phyloP scores from a whole-genome alignment of 2,329 filamentous ascomycete genomes.

The Penicillium hordei region DNA sequence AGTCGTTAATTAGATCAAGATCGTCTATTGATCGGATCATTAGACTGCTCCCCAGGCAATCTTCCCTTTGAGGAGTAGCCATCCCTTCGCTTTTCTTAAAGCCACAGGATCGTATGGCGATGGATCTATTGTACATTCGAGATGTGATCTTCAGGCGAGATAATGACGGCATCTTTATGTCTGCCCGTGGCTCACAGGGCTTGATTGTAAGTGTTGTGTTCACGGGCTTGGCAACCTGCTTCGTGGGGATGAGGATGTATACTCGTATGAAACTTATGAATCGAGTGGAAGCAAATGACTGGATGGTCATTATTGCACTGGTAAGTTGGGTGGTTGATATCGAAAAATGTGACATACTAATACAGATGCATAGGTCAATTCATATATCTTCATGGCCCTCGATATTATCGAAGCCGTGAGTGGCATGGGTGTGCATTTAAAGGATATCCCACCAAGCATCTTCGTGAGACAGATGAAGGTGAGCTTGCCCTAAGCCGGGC shows the following conservation, averaged over 20 bases:
- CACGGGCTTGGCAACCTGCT: slow-evolving; percentile 30
- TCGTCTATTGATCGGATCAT: neutral
- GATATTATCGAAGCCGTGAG: slow-evolving; percentile 35
- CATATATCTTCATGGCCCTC: slow-evolving; percentile 38
- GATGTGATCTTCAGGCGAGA: slow-evolving; percentile 20
- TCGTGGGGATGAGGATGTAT: slow-evolving; percentile 35
- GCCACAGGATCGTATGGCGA: neutral
- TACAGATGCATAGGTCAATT: slow-evolving; percentile 26
- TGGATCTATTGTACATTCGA: slow-evolving; percentile 21
- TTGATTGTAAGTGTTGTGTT: slow-evolving; percentile 35
- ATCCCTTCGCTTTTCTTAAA: neutral
- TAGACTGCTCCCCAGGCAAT: neutral
- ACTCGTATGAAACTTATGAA: slow-evolving; percentile 34
- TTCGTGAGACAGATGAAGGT: slow-evolving; percentile 38
- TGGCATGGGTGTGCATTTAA: slow-evolving; percentile 38
- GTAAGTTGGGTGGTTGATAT: slow-evolving; percentile 18
- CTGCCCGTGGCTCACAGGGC: slow-evolving; percentile 27
- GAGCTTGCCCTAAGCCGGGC: neutral
- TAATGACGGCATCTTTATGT: slow-evolving; percentile 21
- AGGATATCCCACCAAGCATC: slow-evolving; percentile 32
- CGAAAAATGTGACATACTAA: neutral
- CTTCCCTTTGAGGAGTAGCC: neutral
- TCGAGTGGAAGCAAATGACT: slow-evolving; percentile 39
- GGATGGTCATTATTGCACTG: slow-evolving; percentile 37
- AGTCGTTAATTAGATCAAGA: neutral